A percentile compares a stretch with the other conserved stretches of the same genome.
Evolutionary conservation across 768 basidiomycete species (phyloP).

Genomic region (Mycena pura): DNA sequence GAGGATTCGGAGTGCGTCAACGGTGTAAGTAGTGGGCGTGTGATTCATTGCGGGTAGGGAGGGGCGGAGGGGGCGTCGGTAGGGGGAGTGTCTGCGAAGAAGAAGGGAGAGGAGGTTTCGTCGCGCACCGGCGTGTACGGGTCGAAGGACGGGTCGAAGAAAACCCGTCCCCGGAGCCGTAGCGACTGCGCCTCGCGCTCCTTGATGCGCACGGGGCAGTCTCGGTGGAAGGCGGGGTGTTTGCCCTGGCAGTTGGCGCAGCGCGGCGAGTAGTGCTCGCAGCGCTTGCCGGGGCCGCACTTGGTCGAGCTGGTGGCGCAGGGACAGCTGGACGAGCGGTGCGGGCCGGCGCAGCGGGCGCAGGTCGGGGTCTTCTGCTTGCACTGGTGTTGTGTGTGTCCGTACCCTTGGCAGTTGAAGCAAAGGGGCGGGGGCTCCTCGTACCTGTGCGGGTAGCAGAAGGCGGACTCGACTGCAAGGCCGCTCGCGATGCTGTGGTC

Average conservation of each 20-base stretch:
- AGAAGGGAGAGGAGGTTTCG: neutral
- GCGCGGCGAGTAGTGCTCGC: neutral
- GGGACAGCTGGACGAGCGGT: neutral
- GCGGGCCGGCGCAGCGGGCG: neutral
- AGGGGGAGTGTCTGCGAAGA: too few species aligned
- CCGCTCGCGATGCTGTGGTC: neutral
- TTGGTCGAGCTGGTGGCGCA: neutral
- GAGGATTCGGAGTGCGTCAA: neutral
- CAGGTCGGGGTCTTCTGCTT: neutral
- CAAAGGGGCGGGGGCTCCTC: neutral
- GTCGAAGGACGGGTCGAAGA: constrained; percentile 7
- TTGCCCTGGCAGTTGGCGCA: too few species aligned
- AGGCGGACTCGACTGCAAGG: neutral
- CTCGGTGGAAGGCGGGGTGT: too few species aligned
- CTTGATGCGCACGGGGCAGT: neutral
- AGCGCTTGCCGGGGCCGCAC: neutral
- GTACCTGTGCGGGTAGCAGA: neutral
- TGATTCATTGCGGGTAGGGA: neutral
- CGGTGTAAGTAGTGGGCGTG: neutral
- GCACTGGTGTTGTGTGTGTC: neutral
- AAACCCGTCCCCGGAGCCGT: neutral
- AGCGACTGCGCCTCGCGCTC: neutral
- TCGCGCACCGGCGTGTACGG: too few species aligned
- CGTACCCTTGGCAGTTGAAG: neutral
- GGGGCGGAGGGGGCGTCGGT: neutral